Evolutionary conservation across 192 early-diverging fungal genomes (phyloP), one percentile per base, ranked within the genome.

Genomic region (Funneliformis geosporum): DNA sequence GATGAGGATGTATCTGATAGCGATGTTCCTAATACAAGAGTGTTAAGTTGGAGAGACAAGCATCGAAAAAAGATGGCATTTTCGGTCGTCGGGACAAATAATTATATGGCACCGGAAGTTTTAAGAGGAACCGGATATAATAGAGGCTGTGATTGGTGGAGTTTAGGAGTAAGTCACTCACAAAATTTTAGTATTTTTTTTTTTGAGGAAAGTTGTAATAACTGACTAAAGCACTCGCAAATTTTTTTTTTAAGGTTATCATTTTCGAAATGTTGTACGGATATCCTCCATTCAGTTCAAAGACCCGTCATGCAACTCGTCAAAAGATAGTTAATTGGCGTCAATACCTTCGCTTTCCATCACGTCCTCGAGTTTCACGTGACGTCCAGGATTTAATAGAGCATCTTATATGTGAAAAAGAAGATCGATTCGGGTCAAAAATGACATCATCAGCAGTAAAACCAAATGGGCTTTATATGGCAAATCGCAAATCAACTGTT

Each of bases 31-130:
- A 86, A 84, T 84, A 87, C 82, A 83, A 89, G 81, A 82, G 90
- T 81, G 81, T 88, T 89, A 72, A 89, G 76, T 79, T 86, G 88
- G 85, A 80, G 85, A 60, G 85, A 86, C 76, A 79, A 82, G n/a
- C 80, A 86, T 67, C 75, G 85, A 44, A 86, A 84, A 66, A 86
- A 86, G 38, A 82, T 86, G 81, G 94, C 91, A 2, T 95, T 90
- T 80, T 94, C 94, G 0, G 89, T 96, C 62, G 96, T 97, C 9
- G 96, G 96, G 9, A 92, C 91, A 42, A 95, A 95, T 47, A 95
- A 97, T 84, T 97, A 97, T 89, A 97, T 97, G 95, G 95, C 95
- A 9, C 93, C 94, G 10, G 96, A 97, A 82, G 91, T 96, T 25
- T 86, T 97, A 66, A 81, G 85, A 12, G 83, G 83, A 28, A 82